A percentile compares a stretch with the other conserved stretches of the same genome.
These are phyloP conservation scores for Septoria petroselini DNA, from an alignment of 2,329 filamentous ascomycete species.

Conservation along the genomic window DNA sequence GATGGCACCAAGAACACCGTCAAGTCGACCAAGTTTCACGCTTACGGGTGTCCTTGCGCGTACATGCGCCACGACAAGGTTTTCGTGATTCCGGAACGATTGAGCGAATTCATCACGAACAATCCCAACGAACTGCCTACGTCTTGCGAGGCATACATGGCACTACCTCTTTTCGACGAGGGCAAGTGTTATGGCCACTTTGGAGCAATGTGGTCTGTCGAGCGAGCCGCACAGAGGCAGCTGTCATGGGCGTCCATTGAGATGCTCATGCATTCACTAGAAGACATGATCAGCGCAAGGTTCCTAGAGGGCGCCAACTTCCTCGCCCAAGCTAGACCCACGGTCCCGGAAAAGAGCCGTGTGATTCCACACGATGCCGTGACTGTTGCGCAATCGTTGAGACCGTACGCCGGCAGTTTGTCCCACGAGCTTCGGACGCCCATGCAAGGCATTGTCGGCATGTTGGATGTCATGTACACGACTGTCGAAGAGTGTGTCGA, in stretches of 20 bases:
- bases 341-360: slow-evolving; percentile 38
- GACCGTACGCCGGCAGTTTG: slow-evolving; percentile 68
- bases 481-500: slow-evolving; percentile 65
- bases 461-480: slow-evolving; percentile 73
- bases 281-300: slow-evolving; percentile 62
- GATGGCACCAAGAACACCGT: slow-evolving; percentile 54
- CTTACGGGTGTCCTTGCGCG: slow-evolving; percentile 62
- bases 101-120: slow-evolving; percentile 57
- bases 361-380: slow-evolving; percentile 56
- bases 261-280: slow-evolving; percentile 64
- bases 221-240: slow-evolving; percentile 55
- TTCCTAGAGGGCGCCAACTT: slow-evolving; percentile 55
- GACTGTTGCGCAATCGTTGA: slow-evolving; percentile 61
- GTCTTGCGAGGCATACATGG: slow-evolving; percentile 64
- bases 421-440: slow-evolving; percentile 70
- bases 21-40: slow-evolving; percentile 62
- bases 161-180: slow-evolving; percentile 62
- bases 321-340: slow-evolving; percentile 23
- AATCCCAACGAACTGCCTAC: slow-evolving; percentile 62
- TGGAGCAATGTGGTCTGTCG: slow-evolving; percentile 67
- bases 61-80: slow-evolving; percentile 71
- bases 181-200: slow-evolving; percentile 68
- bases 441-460: slow-evolving; percentile 73
- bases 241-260: slow-evolving; percentile 66
- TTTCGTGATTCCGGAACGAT: slow-evolving; percentile 62